phyloP scores from a whole-genome alignment of 768 basidiomycete species.

The Gloeopeniophorella convolvens region DNA sequence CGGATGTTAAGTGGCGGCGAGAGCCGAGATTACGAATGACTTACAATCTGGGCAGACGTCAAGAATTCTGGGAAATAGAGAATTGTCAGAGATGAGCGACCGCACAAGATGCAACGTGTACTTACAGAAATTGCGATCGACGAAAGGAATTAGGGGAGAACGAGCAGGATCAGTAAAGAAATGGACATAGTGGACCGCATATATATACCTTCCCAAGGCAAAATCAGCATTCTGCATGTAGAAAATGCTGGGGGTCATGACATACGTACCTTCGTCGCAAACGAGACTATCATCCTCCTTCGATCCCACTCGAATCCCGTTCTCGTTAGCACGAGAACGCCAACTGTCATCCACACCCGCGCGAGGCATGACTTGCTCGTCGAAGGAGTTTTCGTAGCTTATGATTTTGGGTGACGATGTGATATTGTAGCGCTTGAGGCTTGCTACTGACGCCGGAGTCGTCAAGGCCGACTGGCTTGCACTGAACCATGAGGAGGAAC shows the following conservation, averaged over 20 bases:
- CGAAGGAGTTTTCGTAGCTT: conserved; percentile 26
- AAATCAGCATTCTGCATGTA: conserved; percentile 30
- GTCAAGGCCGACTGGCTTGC: conserved; percentile 47
- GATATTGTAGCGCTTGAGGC: conserved; percentile 37
- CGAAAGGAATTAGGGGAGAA: background rate
- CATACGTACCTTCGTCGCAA: conserved; percentile 42
- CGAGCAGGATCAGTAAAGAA: background rate
- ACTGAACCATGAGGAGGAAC: conserved; percentile 47
- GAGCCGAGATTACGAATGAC: conserved; percentile 22
- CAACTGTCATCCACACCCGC: conserved; percentile 63
- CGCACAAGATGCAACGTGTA: background rate
- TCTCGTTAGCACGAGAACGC: conserved; percentile 64
- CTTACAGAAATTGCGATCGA: conserved; percentile 5
- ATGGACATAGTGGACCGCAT: conserved; percentile 31
- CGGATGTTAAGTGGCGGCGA: conserved; percentile 32
- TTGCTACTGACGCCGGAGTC: conserved; percentile 47
- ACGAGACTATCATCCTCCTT: conserved; percentile 33
- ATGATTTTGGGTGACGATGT: conserved; percentile 40
- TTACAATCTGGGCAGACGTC: conserved; percentile 15
- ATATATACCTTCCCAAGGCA: conserved; percentile 25
- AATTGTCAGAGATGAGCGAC: background rate
- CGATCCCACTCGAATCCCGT: conserved; percentile 60
- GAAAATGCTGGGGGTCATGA: conserved; percentile 32
- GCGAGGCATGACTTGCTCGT: conserved; percentile 35
- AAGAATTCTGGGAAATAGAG: conserved; percentile 1